Conservation (phyloP, 2,329 filamentous ascomycete species). For the Neurospora crassa region DNA sequence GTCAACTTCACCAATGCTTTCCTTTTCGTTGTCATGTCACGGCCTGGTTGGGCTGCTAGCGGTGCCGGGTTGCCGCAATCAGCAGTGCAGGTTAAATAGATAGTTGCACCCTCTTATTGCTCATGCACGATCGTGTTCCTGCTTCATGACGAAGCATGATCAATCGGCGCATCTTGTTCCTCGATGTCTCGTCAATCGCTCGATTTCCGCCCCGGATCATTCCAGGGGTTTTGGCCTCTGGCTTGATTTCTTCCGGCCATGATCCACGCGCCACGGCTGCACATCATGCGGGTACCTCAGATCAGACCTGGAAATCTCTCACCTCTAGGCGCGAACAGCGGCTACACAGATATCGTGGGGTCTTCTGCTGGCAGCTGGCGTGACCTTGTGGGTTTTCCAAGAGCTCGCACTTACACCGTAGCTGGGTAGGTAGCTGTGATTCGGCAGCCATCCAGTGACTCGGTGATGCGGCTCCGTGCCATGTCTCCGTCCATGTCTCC, state of each 20-base stretch:
- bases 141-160: slow-evolving; percentile 4
- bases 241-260: not conserved
- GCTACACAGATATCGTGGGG: not conserved
- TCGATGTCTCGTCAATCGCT: not conserved
- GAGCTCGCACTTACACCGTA: not conserved
- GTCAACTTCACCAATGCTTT: not conserved
- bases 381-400: not conserved
- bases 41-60: not conserved
- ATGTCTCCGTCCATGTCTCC: not conserved
- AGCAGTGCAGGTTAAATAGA: slow-evolving; percentile 2
- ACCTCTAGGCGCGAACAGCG: not conserved
- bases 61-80: not conserved
- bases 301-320: not conserved
- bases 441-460: not conserved
- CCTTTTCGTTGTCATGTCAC: not conserved
- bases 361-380: not conserved
- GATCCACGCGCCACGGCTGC: slow-evolving; percentile 12
- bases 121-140: slow-evolving; percentile 13
- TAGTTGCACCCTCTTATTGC: slow-evolving; percentile 3
- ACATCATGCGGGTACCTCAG: slow-evolving; percentile 19
- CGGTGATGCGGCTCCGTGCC: not conserved
- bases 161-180: not conserved
- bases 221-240: not conserved
- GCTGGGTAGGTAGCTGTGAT: not conserved
- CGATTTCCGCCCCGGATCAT: not conserved